Evolutionary conservation across 129 eudicot species (phyloP).

Genomic region (Silybum marianum): DNA sequence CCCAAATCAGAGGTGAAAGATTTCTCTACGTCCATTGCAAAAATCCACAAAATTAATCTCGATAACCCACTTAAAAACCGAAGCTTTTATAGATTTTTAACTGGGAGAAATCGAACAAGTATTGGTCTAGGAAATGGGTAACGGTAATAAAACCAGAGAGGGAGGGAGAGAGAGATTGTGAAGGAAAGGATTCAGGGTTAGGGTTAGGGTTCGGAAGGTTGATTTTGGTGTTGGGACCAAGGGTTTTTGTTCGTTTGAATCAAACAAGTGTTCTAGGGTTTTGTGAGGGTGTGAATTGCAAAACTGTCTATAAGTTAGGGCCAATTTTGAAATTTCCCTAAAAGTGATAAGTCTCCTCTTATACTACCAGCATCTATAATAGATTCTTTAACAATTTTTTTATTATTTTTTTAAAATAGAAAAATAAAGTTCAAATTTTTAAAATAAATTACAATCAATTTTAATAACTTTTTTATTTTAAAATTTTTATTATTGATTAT

Average conservation of each 20-base stretch:
- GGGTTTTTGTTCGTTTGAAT: constrained; percentile 46
- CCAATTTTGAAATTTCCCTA: not conserved
- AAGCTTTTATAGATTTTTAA: not conserved
- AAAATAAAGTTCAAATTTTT: no score
- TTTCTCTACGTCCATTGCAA: constrained; percentile 55
- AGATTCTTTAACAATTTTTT: no score
- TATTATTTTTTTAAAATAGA: no score
- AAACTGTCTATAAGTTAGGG: not conserved
- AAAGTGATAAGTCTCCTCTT: no score
- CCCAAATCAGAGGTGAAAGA: constrained; percentile 37
- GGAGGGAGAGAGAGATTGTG: constrained; percentile 1
- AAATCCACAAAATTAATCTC: not conserved
- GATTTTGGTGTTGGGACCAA: constrained; percentile 37
- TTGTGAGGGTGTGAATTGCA: constrained; percentile 38
- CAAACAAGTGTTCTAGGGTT: constrained; percentile 34
- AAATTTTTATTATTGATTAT: no score
- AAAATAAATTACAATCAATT: no score
- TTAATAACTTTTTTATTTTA: no score
- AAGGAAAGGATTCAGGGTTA: constrained; percentile 10
- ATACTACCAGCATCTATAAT: no score
- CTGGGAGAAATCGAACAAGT: constrained; percentile 11
- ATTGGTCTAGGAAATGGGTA: not conserved
- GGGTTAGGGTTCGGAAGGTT: constrained; percentile 38
- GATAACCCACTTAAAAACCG: not conserved
- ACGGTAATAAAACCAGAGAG: constrained; percentile 18